Conservation (phyloP, 176 grass and related monocot species). For the Avena insularis region DNA sequence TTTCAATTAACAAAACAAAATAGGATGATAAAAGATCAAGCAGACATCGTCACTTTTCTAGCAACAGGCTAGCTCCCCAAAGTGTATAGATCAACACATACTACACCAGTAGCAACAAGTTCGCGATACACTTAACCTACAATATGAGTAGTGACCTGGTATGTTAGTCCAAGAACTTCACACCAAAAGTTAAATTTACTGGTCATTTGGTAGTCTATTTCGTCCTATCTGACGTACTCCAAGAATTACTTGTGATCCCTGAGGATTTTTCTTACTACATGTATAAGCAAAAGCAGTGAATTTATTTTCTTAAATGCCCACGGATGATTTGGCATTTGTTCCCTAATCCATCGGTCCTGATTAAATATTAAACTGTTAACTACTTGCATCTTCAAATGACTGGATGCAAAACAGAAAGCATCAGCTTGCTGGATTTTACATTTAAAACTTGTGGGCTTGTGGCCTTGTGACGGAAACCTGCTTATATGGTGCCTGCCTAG, state of each 20-base stretch:
- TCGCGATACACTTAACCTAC: background rate
- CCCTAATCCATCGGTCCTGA: background rate
- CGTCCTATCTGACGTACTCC: background rate
- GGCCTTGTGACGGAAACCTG: background rate
- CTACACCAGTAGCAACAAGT: background rate
- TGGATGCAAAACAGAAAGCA: background rate
- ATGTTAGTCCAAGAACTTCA: background rate
- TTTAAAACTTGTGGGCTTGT: background rate
- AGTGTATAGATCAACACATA: background rate
- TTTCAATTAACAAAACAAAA: constrained; percentile 1
- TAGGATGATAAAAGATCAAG: background rate
- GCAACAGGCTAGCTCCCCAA: background rate
- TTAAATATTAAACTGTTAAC: background rate
- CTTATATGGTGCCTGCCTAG: background rate
- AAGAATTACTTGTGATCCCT: background rate
- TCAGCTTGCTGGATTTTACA: background rate
- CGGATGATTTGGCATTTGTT: background rate
- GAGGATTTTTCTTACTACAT: background rate
- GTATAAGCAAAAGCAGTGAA: background rate
- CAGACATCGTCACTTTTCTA: background rate
- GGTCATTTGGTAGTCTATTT: background rate
- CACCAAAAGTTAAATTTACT: background rate
- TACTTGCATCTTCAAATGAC: background rate
- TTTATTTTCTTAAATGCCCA: background rate
- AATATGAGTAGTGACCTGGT: background rate